These are phyloP conservation scores for Populus trichocarpa DNA, from an alignment of 441 rosid species.

Conservation along the genomic window DNA sequence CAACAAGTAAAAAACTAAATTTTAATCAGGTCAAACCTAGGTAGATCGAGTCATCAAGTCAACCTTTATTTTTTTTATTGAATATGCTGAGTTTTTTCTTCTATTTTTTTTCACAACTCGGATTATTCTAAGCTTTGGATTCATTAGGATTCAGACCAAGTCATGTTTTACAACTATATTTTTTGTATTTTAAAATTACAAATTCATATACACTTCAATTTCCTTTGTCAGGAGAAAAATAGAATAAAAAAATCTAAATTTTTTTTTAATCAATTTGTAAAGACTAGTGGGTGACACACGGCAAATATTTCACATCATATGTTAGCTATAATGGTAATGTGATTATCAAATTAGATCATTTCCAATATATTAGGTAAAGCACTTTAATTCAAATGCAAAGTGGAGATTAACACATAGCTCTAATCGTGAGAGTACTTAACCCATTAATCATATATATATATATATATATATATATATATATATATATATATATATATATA, in stretches of 20 bases:
- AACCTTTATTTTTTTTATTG: too few species aligned
- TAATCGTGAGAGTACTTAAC: not conserved
- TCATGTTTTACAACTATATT: too few species aligned
- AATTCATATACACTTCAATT: too few species aligned
- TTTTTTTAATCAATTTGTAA: not conserved
- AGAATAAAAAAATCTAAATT: rapidly evolving
- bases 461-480: not conserved
- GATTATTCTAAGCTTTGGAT: too few species aligned
- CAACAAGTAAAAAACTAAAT: rapidly evolving
- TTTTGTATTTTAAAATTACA: too few species aligned
- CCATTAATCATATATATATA: not conserved
- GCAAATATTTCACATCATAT: not conserved
- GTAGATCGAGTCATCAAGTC: too few species aligned
- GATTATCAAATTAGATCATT: not conserved
- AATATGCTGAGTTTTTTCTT: too few species aligned
- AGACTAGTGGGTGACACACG: not conserved
- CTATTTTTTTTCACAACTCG: too few species aligned
- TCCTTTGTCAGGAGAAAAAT: too few species aligned
- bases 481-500: not conserved
- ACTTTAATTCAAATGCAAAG: not conserved
- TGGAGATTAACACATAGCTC: not conserved
- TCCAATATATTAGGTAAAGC: not conserved
- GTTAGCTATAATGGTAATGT: not conserved
- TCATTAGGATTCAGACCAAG: rapidly evolving
- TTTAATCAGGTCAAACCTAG: too few species aligned